A percentile compares a stretch with the other conserved stretches of the same genome.
Evolutionary conservation across 164 flowering plant genomes (phyloP).

Genomic region (Aristolochia californica): DNA sequence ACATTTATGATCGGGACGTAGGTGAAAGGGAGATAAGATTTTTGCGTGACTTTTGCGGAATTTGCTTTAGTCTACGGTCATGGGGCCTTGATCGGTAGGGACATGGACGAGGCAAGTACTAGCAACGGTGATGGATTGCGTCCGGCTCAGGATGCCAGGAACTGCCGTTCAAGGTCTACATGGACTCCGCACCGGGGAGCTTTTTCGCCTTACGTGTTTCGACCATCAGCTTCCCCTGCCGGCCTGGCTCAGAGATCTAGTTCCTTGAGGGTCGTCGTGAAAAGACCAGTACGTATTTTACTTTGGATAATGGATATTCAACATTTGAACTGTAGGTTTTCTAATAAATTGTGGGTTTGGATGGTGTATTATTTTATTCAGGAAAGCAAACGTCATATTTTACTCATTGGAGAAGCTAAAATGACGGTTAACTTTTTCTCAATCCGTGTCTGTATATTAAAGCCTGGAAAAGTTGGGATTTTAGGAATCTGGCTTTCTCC

Average conservation of each 20-base stretch:
- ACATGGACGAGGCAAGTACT: conserved; percentile 50
- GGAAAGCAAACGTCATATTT: neutral
- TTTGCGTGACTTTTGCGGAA: neutral
- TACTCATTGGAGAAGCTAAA: neutral
- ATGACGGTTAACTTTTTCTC: neutral
- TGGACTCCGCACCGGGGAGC: conserved; percentile 53
- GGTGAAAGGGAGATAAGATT: conserved; percentile 1
- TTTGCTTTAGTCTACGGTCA: neutral
- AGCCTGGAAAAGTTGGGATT: neutral
- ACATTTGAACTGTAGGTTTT: neutral
- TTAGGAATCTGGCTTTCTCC: too few species aligned
- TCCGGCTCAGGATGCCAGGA: conserved; percentile 1
- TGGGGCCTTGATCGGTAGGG: conserved; percentile 6
- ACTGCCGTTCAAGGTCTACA: conserved; percentile 2
- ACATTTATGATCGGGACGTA: neutral
- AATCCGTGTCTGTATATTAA: neutral
- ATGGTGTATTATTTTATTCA: neutral
- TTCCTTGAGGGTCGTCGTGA: conserved; percentile 37
- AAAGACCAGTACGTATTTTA: conserved; percentile 38
- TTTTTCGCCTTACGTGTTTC: conserved; percentile 32
- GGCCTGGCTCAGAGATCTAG: conserved; percentile 22
- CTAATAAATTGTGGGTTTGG: neutral
- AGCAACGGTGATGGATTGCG: conserved; percentile 18
- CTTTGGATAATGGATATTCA: neutral
- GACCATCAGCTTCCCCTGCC: neutral